These are phyloP conservation scores for Saccharomyces hybrid DNA, from an alignment of 1,139 yeast species.

Conservation along the genomic window DNA sequence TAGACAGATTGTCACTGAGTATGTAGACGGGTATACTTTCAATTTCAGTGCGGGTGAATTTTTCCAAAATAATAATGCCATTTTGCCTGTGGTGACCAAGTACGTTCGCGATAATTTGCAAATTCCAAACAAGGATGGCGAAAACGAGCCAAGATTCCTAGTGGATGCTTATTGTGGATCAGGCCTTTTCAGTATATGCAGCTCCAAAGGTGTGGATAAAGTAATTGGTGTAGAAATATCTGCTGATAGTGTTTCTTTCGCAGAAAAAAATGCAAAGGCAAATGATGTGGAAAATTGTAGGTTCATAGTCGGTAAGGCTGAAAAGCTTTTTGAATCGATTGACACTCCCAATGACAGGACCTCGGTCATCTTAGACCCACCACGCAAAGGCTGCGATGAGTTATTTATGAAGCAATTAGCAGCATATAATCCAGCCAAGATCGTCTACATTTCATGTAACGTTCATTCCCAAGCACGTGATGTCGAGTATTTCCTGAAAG, in stretches of 20 bases:
- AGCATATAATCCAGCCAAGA: conserved; percentile 72
- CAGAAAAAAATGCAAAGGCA: conserved; percentile 67
- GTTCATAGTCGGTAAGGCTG: conserved; percentile 90
- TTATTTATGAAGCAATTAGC: conserved; percentile 79
- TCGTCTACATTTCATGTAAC: conserved; percentile 91
- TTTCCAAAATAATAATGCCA: conserved; percentile 92
- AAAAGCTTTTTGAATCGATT: conserved; percentile 72
- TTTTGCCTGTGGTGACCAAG: conserved; percentile 70
- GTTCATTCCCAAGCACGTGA: conserved; percentile 98
- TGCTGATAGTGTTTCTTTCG: conserved; percentile 85
- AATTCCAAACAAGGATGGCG: conserved; percentile 36
- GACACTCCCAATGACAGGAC: conserved; percentile 71
- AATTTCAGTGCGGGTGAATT: conserved; percentile 91
- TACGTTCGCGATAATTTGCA: conserved; percentile 69
- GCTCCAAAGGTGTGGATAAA: conserved; percentile 68
- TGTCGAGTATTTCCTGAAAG: conserved; percentile 68
- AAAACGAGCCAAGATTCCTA: conserved; percentile 42
- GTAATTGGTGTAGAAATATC: conserved; percentile 94
- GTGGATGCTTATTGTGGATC: conserved; percentile 98
- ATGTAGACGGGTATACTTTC: conserved; percentile 65
- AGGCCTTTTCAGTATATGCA: conserved; percentile 83
- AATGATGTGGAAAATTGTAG: conserved; percentile 71
- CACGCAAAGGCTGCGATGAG: conserved; percentile 93
- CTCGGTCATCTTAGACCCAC: conserved; percentile 90
- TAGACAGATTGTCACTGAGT: conserved; percentile 74